Base-by-base conservation (phyloP, 2,329 filamentous ascomycete species). In the Penicillium sp. region DNA sequence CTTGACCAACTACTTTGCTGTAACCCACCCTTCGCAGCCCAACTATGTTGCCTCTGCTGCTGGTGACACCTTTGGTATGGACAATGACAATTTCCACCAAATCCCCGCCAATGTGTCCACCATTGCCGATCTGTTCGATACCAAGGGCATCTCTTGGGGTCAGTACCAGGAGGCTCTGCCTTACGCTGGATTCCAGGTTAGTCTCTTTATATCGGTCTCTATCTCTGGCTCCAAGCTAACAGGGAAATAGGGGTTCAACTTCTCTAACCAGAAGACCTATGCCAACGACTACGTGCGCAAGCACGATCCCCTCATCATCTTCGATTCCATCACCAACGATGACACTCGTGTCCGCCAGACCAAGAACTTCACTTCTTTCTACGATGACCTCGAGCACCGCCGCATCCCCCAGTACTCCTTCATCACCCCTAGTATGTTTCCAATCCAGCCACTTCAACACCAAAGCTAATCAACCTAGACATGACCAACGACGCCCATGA, bases 261-360 rank as follows among this genome's bases (percentile, higher is more conserved):
- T 73, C 22, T 77, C 75, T 1, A 90, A 79, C 70, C 79, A 84
- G 53, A 90, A 83, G 62, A 89, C 82, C 3, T 81, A 83, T 27
- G 81, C 82, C 48, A 89, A 92, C 65, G 85, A 88, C 75, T 94
- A 94, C 69, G 89, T 93, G 7, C 86, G 90, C 68, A 93, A 94
- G 76, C 90, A 94, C 77, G 92, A 92, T 57, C 73, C 73, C 78
- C 83, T 46, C 74, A 76, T 92, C 53, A 77, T 88, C 52, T 90
- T 84, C 73, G 82, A 91, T 69, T 84, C 82, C 29, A 80, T 89
- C 49, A 81, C 86, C 55, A 77, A 80, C 50, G 81, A 80, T 48
- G 71, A 79, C 26, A 78, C 84, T 22, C 85, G 89, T 26, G 77
- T 89, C 1, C 80, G 82, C 6, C 81, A 85, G 68, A 87, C 89